phyloP scores from a whole-genome alignment of 345 rosid species.

The Camelina neglecta region DNA sequence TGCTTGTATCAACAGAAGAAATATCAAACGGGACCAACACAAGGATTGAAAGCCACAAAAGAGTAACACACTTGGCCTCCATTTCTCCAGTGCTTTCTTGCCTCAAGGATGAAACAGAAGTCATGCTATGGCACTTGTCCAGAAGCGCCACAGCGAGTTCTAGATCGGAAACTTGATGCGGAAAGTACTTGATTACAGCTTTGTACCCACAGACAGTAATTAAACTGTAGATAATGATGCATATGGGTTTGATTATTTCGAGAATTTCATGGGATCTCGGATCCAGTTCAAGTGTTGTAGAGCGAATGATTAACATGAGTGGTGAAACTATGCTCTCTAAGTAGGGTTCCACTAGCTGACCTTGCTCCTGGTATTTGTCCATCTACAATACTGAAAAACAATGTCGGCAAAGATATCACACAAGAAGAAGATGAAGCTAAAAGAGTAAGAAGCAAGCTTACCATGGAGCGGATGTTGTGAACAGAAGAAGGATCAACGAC shows the following conservation, averaged over 20 bases:
- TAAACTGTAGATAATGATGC: constrained; percentile 72
- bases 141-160: constrained; percentile 85
- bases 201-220: constrained; percentile 93
- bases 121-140: constrained; percentile 71
- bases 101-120: constrained; percentile 64
- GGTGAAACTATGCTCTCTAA: constrained; percentile 82
- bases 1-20: constrained; percentile 82
- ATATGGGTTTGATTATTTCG: constrained; percentile 65
- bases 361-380: constrained; percentile 87
- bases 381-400: constrained; percentile 48
- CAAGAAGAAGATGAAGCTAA: constrained; percentile 6
- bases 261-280: constrained; percentile 56
- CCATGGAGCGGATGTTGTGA: constrained; percentile 79
- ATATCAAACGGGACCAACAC: constrained; percentile 94
- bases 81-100: constrained; percentile 96
- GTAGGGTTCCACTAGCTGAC: constrained; percentile 87
- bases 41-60: constrained; percentile 92
- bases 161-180: constrained; percentile 89
- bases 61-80: constrained; percentile 88
- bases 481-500: constrained; percentile 66
- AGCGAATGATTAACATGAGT: constrained; percentile 70
- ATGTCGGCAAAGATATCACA: not conserved
- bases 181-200: constrained; percentile 81
- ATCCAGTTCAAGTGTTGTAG: constrained; percentile 59
- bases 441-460: constrained; percentile 38